phyloP scores from a whole-genome alignment of 83 land plant genomes.

The Picea mariana region DNA sequence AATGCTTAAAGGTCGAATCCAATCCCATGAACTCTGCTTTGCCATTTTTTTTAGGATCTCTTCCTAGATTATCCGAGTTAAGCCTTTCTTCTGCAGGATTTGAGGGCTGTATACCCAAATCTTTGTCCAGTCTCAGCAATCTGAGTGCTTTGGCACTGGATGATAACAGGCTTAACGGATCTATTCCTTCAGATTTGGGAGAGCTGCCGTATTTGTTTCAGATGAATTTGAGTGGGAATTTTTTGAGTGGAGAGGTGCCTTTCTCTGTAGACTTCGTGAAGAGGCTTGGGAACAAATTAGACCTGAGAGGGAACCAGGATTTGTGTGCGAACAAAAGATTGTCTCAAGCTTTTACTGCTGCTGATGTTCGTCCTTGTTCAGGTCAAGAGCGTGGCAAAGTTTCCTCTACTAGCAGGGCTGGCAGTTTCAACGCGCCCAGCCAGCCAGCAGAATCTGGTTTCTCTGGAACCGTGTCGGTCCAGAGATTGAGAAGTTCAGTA shows the following conservation, averaged over 20 bases:
- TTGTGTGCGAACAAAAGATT: conserved; percentile 25
- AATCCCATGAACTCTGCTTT: conserved; percentile 44
- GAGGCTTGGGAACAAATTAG: conserved; percentile 51
- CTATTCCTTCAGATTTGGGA: too few species aligned
- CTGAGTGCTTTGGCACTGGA: too few species aligned
- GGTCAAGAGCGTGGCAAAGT: background rate
- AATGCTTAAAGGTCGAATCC: conserved; percentile 41
- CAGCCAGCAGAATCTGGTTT: background rate
- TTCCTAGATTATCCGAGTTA: conserved; percentile 8
- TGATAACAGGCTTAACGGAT: too few species aligned
- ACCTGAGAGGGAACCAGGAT: conserved; percentile 42
- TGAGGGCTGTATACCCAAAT: too few species aligned
- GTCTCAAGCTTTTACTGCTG: background rate
- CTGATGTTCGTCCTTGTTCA: background rate
- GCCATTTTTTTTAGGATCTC: conserved; percentile 45
- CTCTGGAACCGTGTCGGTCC: too few species aligned
- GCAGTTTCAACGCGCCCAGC: background rate
- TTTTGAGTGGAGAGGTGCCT: conserved; percentile 37
- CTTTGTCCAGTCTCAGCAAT: too few species aligned
- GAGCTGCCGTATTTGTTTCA: too few species aligned
- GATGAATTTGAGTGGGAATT: too few species aligned
- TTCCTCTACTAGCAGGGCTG: background rate
- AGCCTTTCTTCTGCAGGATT: too few species aligned
- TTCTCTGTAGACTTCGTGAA: conserved; percentile 32
- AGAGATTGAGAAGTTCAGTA: background rate